Percentiles rank a stretch among this genome's conserved stretches.
These are phyloP conservation scores for Ramularia endophylla DNA, from an alignment of 2,329 filamentous ascomycete genomes.

Conservation along the genomic window DNA sequence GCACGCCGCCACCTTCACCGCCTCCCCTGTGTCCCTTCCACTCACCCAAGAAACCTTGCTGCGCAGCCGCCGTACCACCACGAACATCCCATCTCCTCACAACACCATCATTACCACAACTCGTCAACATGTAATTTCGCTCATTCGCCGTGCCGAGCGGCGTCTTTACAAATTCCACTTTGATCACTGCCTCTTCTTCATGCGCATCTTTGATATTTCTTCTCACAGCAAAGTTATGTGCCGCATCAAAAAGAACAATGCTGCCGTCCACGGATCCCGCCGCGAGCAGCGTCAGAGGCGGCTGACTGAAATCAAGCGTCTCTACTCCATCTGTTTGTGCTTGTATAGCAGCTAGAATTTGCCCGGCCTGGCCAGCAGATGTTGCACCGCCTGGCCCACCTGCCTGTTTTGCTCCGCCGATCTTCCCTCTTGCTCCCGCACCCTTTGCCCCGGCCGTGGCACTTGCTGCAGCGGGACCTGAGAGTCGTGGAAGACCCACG, in stretches of 20 bases:
- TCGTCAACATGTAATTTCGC: conserved; percentile 66
- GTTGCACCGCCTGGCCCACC: conserved; percentile 33
- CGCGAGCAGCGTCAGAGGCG: conserved; percentile 55
- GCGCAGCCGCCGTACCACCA: conserved; percentile 60
- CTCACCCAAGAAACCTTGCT: conserved; percentile 69
- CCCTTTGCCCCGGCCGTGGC: conserved; percentile 37
- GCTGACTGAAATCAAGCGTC: conserved; percentile 60
- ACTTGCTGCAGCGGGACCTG: conserved; percentile 23
- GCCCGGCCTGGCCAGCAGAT: conserved; percentile 52
- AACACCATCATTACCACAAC: conserved; percentile 86
- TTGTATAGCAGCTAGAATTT: conserved; percentile 77
- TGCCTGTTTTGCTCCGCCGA: conserved; percentile 40
- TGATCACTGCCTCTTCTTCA: conserved; percentile 84
- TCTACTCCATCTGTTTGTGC: conserved; percentile 76
- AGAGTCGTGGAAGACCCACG: conserved; percentile 69
- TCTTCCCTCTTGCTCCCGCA: conserved; percentile 45
- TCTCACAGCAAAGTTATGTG: conserved; percentile 80
- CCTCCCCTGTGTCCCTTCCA: conserved; percentile 86
- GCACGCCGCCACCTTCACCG: conserved; percentile 70
- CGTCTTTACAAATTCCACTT: conserved; percentile 74
- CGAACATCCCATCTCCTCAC: conserved; percentile 81
- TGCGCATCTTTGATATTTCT: conserved; percentile 76
- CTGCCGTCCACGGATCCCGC: conserved; percentile 59
- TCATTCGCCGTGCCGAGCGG: conserved; percentile 26
- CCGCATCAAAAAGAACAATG: conserved; percentile 81